Evolutionary conservation across 2,329 filamentous ascomycete species (phyloP), one percentile per base, ranked within the genome.

Genomic region (Madurella mycetomatis): DNA sequence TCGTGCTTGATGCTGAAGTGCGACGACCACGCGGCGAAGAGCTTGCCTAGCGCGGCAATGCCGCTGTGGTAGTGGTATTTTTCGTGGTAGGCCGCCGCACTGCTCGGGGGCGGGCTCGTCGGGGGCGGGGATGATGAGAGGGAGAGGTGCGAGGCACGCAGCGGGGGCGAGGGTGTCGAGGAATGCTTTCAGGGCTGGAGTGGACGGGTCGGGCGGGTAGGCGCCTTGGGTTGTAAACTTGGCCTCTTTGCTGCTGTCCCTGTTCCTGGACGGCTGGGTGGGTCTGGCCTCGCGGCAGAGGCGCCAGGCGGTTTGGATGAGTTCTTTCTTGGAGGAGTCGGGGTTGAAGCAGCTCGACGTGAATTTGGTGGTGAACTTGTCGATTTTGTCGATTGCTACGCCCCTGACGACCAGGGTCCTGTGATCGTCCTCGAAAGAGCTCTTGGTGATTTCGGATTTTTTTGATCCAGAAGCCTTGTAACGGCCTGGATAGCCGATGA

Each of bases 401-500:
- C 53, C 53, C n/a, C 42, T 39, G 42, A 51, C 30, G n/a, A 55
- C 15, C 34, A 55, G 47, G 2, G 53, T 55, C 4, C 42, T 16
- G 47, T 42, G 51, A 39, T 43, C 32, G 18, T 55, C 47, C 30
- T 51, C 42, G 43, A 55, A 55, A 1, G 53, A 55, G 8, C 15
- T 30, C 37, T 50, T 51, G 16, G 53, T 55, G 13, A 55, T 51
- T 15, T 43, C 37, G n/a, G 53, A 55, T 19, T 34, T 37, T n/a
- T 15, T 32, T 13, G 43, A 37, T 16, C 53, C 47, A 9, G 47
- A 47, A 17, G 53, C 37, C 25, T 51, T 47, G 42, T 55, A 55
- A 32, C 47, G 47, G 41, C 53, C 47, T 13, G 53, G 53, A 34
- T 42, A 47, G n/a, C 53, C 53, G 30, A 55, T 50, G 13, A 55